Percentiles rank a stretch among this genome's conserved stretches.
Conservation (phyloP, 2,329 filamentous ascomycete genomes). For the Aspergillus sergii region DNA sequence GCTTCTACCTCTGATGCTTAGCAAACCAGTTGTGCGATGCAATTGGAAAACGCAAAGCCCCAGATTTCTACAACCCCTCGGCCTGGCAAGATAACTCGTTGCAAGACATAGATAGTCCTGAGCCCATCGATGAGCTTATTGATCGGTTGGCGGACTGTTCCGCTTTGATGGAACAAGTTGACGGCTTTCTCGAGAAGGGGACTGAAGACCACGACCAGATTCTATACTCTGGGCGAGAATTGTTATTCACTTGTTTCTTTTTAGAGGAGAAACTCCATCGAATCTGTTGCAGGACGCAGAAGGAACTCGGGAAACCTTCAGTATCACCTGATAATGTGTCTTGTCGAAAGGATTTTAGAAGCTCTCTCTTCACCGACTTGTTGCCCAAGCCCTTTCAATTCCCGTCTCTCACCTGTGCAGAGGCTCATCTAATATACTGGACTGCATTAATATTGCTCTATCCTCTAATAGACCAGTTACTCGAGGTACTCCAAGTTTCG, state of each 20-base stretch:
- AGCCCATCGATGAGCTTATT: slow-evolving; percentile 23
- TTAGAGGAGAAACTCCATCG: slow-evolving; percentile 18
- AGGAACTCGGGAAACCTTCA: slow-evolving; percentile 17
- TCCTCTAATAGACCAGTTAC: slow-evolving; percentile 23
- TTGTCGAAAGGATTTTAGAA: slow-evolving; percentile 14
- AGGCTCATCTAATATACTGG: slow-evolving; percentile 23
- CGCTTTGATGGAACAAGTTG: slow-evolving; percentile 20
- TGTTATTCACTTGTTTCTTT: slow-evolving; percentile 16
- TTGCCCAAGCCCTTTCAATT: slow-evolving; percentile 15
- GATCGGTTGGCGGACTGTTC: slow-evolving; percentile 21
- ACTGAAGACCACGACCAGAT: not conserved
- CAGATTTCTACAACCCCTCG: slow-evolving; percentile 17
- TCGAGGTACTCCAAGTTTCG: slow-evolving; percentile 11
- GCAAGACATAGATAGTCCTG: slow-evolving; percentile 3
- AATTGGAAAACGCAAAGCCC: slow-evolving; percentile 21
- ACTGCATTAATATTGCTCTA: slow-evolving; percentile 20
- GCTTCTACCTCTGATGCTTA: slow-evolving; percentile 7
- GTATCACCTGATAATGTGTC: slow-evolving; percentile 1
- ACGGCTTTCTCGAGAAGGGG: slow-evolving; percentile 12
- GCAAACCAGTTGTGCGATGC: slow-evolving; percentile 20
- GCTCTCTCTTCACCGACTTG: slow-evolving; percentile 15
- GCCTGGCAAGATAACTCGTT: slow-evolving; percentile 7
- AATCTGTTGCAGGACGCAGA: slow-evolving; percentile 17
- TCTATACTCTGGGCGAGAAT: slow-evolving; percentile 8
- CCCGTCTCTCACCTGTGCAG: slow-evolving; percentile 20